Conservation (phyloP, 2,329 filamentous ascomycete species). For the Pestalotiopsis sp. region DNA sequence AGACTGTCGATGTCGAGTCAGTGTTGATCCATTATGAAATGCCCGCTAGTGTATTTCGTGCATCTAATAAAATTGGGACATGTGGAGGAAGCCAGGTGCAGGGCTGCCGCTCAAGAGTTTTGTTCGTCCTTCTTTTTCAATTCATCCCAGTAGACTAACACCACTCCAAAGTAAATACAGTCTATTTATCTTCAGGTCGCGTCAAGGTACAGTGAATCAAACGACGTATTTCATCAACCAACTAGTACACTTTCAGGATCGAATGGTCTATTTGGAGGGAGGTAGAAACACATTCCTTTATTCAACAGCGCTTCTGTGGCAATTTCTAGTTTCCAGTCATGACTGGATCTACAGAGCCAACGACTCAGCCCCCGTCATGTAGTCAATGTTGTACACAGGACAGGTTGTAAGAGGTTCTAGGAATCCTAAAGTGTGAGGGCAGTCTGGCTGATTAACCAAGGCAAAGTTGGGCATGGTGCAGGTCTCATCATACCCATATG, state of each 20-base stretch:
- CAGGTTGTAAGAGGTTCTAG: slow-evolving; percentile 32
- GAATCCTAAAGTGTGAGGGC: slow-evolving; percentile 45
- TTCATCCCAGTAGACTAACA: too few species aligned
- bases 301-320: too few species aligned
- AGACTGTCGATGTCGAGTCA: neutral
- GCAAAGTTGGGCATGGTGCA: slow-evolving; percentile 47
- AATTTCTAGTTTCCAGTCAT: too few species aligned
- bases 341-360: slow-evolving; percentile 12
- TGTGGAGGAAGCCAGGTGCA: neutral
- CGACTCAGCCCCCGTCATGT: slow-evolving; percentile 39
- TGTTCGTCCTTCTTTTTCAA: neutral
- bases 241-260: too few species aligned
- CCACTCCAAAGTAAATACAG: too few species aligned
- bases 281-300: too few species aligned
- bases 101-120: neutral
- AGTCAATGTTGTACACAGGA: slow-evolving; percentile 48
- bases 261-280: too few species aligned
- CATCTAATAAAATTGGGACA: neutral
- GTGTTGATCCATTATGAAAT: neutral
- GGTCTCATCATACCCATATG: slow-evolving; percentile 49
- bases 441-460: slow-evolving; percentile 51
- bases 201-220: too few species aligned
- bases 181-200: too few species aligned
- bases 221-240: too few species aligned
- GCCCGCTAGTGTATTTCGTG: neutral